These are phyloP conservation scores for Ceratocystis harringtonii DNA, from an alignment of 2,329 filamentous ascomycete species.

Conservation along the genomic window DNA sequence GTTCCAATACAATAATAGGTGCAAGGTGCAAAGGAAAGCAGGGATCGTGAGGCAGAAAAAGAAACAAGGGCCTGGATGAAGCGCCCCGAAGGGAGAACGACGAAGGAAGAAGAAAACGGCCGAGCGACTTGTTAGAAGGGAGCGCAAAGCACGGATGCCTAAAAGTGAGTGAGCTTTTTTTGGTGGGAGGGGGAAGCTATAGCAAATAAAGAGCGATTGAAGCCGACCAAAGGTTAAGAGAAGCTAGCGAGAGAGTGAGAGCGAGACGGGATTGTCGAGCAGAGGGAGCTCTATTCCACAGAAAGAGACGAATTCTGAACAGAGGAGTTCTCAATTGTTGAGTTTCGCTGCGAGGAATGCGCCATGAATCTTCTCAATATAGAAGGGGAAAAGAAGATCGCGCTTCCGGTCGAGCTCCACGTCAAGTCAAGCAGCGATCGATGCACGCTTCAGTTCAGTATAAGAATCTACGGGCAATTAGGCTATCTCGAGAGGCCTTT, in stretches of 20 bases:
- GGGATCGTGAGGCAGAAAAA: slow-evolving; percentile 6
- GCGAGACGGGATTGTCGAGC: not conserved
- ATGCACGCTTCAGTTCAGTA: not conserved
- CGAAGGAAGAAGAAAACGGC: not conserved
- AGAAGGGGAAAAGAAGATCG: too few relatives aligned
- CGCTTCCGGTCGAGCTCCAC: too few relatives aligned
- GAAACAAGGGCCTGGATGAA: slow-evolving; percentile 1
- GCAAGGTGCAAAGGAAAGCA: not conserved
- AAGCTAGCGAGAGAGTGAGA: too few relatives aligned
- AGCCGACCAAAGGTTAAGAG: too few relatives aligned
- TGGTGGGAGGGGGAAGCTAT: not conserved
- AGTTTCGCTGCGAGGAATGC: too few relatives aligned
- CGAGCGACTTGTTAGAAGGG: not conserved
- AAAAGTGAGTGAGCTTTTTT: not conserved
- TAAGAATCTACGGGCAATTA: not conserved
- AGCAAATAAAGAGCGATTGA: not conserved
- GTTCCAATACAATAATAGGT: slow-evolving; percentile 2
- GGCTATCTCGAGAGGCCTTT: too few relatives aligned
- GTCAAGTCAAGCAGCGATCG: not conserved
- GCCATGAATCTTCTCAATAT: too few relatives aligned
- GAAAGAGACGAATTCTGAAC: too few relatives aligned
- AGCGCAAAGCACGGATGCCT: not conserved
- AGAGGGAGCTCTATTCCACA: too few relatives aligned
- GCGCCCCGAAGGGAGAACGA: not conserved
- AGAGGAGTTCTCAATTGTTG: too few relatives aligned